Evolutionary conservation across 2,329 filamentous ascomycete genomes (phyloP).

Genomic region (Colletotrichum sp.): DNA sequence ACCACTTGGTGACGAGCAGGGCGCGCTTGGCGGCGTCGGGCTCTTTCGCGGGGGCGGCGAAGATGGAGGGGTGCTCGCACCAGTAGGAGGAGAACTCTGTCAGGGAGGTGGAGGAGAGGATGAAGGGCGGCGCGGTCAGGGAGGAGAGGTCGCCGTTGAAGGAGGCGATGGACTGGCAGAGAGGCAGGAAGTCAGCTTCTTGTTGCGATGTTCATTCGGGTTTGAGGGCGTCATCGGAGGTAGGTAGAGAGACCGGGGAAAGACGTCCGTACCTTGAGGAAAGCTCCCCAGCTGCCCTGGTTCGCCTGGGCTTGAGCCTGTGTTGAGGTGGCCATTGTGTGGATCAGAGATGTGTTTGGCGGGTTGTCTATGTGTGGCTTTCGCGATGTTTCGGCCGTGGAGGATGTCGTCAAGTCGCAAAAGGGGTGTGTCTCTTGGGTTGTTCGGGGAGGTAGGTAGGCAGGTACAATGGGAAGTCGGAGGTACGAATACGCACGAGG

Average conservation of each 20-base stretch:
- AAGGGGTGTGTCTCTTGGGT: background rate
- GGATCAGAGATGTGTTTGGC: background rate
- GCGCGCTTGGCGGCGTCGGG: slow-evolving; percentile 81
- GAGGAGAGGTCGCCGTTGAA: slow-evolving; percentile 85
- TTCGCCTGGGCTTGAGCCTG: slow-evolving; percentile 3
- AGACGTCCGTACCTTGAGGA: slow-evolving; percentile 12
- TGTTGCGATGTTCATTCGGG: background rate
- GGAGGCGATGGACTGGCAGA: slow-evolving; percentile 70
- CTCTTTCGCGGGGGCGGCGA: slow-evolving; percentile 83
- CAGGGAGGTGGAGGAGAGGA: slow-evolving; percentile 78
- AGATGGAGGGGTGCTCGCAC: slow-evolving; percentile 78
- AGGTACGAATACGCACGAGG: background rate
- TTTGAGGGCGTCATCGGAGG: background rate
- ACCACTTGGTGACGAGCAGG: slow-evolving; percentile 93
- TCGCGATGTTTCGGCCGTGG: background rate
- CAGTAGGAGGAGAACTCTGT: slow-evolving; percentile 85
- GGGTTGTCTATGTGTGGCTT: background rate
- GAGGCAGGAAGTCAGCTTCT: background rate
- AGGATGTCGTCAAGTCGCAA: background rate
- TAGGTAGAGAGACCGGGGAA: background rate
- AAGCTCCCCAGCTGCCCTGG: slow-evolving; percentile 11
- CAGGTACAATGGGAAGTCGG: background rate
- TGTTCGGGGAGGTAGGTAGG: background rate
- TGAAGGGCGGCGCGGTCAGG: slow-evolving; percentile 82
- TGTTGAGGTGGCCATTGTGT: slow-evolving; percentile 10